Evolutionary conservation across 1,284 basidiomycete species (phyloP).

Genomic region (Rhodotorula sp.): DNA sequence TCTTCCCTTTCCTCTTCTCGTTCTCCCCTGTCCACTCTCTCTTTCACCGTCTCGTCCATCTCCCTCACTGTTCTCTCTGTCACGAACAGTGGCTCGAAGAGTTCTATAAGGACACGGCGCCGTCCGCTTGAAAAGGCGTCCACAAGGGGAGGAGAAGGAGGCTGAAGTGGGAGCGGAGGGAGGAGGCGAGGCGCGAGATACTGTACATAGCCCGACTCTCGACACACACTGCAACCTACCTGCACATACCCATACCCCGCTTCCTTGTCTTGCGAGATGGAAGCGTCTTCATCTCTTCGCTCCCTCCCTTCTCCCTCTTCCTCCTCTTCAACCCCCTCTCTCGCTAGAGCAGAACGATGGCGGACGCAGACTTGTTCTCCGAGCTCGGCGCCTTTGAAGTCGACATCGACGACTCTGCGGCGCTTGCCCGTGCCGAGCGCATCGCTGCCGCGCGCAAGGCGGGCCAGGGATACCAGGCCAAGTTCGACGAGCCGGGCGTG

Average conservation of each 20-base stretch:
- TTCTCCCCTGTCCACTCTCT: no score
- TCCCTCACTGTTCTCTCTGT: no score
- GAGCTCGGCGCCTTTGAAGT: constrained; percentile 11
- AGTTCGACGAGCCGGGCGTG: constrained; percentile 11
- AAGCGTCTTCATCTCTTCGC: neutral
- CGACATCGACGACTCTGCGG: constrained; percentile 7
- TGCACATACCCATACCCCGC: no score
- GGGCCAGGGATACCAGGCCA: constrained; percentile 3
- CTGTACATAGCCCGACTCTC: no score
- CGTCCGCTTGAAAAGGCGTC: neutral
- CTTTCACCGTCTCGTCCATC: neutral
- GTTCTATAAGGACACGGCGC: constrained; percentile 6
- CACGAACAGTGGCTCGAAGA: constrained; percentile 7
- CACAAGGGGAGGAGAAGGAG: neutral
- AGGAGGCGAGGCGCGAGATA: neutral
- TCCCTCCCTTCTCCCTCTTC: neutral
- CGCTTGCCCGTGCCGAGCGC: neutral
- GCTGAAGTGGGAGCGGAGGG: neutral
- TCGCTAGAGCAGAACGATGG: neutral
- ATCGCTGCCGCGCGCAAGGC: constrained; percentile 1
- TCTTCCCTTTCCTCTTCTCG: no score
- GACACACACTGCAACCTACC: no score
- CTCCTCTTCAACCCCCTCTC: neutral
- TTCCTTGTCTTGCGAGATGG: no score
- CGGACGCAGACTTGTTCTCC: neutral